Evolutionary conservation across 106 monocot genomes (phyloP).

Genomic region (Narthecium ossifragum): DNA sequence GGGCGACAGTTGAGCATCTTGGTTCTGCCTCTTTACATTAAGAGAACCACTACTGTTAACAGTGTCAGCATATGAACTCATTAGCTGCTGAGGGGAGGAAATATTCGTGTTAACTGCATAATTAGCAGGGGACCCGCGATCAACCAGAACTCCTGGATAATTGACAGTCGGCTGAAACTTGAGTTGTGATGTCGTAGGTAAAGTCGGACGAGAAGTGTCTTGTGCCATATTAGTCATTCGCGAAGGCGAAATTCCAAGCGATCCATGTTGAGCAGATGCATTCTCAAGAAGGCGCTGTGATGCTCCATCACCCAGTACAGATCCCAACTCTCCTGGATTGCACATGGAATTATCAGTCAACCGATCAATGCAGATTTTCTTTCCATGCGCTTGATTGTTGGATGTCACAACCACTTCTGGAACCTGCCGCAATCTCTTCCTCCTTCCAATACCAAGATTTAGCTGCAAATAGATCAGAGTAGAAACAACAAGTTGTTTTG

Average conservation of each 20-base stretch:
- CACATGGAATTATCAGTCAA: conserved; percentile 25
- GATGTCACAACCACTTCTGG: conserved; percentile 45
- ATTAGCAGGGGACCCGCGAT: conserved; percentile 26
- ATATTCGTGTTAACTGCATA: conserved; percentile 20
- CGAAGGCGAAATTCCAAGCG: conserved; percentile 17
- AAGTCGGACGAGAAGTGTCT: conserved; percentile 27
- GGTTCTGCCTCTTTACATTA: conserved; percentile 51
- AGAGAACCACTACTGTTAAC: conserved; percentile 23
- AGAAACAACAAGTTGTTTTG: not conserved
- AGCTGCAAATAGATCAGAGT: conserved; percentile 41
- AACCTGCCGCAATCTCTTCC: conserved; percentile 38
- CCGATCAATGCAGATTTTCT: conserved; percentile 67
- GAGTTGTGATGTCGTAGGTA: conserved; percentile 34
- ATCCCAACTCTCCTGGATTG: conserved; percentile 23
- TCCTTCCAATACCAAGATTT: conserved; percentile 61
- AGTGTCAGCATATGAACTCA: conserved; percentile 32
- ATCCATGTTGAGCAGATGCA: conserved; percentile 15
- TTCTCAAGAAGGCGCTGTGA: conserved; percentile 29
- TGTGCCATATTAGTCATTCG: conserved; percentile 29
- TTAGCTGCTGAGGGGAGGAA: conserved; percentile 37
- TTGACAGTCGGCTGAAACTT: conserved; percentile 32
- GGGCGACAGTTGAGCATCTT: conserved; percentile 35
- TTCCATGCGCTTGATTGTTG: conserved; percentile 57
- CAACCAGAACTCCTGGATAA: conserved; percentile 29
- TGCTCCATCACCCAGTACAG: conserved; percentile 18